Evolutionary conservation across 176 grass and related monocot genomes (phyloP), one percentile per base, ranked within the genome.

Genomic region (Pontederia paniculata): DNA sequence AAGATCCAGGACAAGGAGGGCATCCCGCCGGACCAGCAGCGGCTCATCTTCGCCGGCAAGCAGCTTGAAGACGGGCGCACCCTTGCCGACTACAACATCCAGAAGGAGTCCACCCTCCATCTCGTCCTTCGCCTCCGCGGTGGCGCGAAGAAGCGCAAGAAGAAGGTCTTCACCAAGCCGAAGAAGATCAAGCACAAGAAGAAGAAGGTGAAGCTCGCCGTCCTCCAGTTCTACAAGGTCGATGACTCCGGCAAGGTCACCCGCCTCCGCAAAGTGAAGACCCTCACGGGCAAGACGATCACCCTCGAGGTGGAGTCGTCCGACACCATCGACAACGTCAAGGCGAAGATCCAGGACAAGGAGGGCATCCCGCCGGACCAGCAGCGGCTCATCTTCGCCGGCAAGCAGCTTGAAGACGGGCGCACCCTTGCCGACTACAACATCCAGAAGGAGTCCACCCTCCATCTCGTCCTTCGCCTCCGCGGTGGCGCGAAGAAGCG

Each of bases 1-100:
- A 83, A 89, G 70, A 89, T 89, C 55, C 85, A 84, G 72, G 85
- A 89, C 46, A 84, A 89, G 65, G 85, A 89, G 42, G 85, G 85
- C 0, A 88, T 88, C 0, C 85, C 76, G 0, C 85, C 85, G 12
- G 80, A 84, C 50, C 80, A 84, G 80, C 85, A 89, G 67, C 9
- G 85, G 0, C 76, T 84, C 0, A 84, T 89, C 65, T 89, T 89
- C 0, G 80, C 77, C 0, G 85, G 85, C 10, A 89, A 86, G 65
- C 88, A 91, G 61, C 72, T 91, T 0, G 88, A 91, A 55, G 88
- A 91, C 0, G 88, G 82, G 0, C 57, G 80, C 0, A 89, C 86
- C 21, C 73, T 89, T 0, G 85, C 80, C 0, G 85, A 89, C 16
- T 89, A 89, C 53, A 89, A 89, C 57, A 89, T 89, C 44, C 77